Base-by-base conservation (phyloP, 257 asterid species). In the Paulownia fortunei region DNA sequence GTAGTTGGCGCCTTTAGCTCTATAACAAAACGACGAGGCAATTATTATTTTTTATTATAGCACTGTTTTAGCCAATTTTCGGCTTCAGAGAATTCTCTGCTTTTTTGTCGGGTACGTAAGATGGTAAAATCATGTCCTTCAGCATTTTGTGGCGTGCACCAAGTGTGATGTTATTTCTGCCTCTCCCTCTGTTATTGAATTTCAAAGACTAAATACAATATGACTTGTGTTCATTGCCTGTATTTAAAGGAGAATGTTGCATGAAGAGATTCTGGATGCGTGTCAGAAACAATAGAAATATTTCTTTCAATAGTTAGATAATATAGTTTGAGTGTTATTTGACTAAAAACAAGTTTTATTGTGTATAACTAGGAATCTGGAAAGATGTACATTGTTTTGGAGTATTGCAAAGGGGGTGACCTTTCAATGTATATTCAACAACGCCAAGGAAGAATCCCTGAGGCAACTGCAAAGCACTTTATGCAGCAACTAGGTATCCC, bases 381-480 rank as follows among this genome's bases (percentile, higher is more conserved):
- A 68, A 96, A 88, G 86, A 89, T 96, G 37, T 96, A 92, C 82
- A 92, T 96, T 74, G 73, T 96, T 80, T 85, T 96, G 88, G 99
- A 96, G 82, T 92, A 84, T 77, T 96, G 99, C 88, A 89, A 82
- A 87, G 99, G 99, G 60, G 99, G 99, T 74, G 98, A 96, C 83
- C 97, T 96, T 79, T 94, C 97, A 0, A 78, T 86, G 67, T 91
- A 85, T 80, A 82, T 96, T 82, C 98, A 89, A 69, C 84, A 85
- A 80, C 89, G 73, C 52, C 92, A 87, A 76, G 96, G 98, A 76
- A 88, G 73, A 86, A 86, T 96, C 59, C 88, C 94, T 12, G 98
- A 92, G 88, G 91, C 90, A 78, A 88, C 93, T 70, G 95, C 99
- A 42, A 96, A 92, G 82, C 91, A 91, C 77, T 96, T 94, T 74